These are phyloP conservation scores for Penicillium malachiteum DNA, from an alignment of 495 filamentous ascomycete genomes.

Conservation along the genomic window DNA sequence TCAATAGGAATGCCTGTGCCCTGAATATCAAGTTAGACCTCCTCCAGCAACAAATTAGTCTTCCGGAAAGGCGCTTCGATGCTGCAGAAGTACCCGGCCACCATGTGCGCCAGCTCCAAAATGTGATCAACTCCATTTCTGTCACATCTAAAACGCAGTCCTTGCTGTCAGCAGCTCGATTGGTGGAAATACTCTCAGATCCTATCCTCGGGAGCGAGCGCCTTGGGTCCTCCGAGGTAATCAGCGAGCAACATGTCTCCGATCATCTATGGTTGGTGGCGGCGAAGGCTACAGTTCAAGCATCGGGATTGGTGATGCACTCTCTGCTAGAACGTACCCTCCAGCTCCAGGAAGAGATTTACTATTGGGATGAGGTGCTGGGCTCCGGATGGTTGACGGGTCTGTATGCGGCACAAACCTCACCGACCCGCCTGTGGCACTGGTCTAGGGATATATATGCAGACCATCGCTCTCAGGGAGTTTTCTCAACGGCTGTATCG, in stretches of 20 bases:
- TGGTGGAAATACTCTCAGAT: constrained; percentile 59
- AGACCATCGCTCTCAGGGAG: constrained; percentile 47
- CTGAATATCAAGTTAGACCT: constrained; percentile 80
- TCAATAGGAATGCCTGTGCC: constrained; percentile 68
- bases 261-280: constrained; percentile 87
- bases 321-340: constrained; percentile 75
- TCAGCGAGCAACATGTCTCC: constrained; percentile 50
- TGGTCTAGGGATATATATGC: constrained; percentile 62
- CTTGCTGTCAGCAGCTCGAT: constrained; percentile 48
- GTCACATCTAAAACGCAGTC: constrained; percentile 57
- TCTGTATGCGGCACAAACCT: constrained; percentile 79
- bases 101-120: constrained; percentile 49
- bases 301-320: constrained; percentile 73
- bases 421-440: constrained; percentile 66
- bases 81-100: constrained; percentile 14
- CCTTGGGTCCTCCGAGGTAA: not conserved
- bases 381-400: constrained; percentile 68
- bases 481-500: not conserved
- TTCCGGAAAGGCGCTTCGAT: constrained; percentile 21
- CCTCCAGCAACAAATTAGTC: constrained; percentile 53
- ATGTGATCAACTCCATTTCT: constrained; percentile 66
- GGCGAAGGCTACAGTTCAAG: constrained; percentile 81
- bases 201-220: constrained; percentile 39
- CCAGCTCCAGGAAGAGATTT: constrained; percentile 77
- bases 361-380: constrained; percentile 88